A percentile compares a stretch with the other conserved stretches of the same genome.
phyloP scores from a whole-genome alignment of 192 early-diverging fungal genomes.

The Coemansia biformis region DNA sequence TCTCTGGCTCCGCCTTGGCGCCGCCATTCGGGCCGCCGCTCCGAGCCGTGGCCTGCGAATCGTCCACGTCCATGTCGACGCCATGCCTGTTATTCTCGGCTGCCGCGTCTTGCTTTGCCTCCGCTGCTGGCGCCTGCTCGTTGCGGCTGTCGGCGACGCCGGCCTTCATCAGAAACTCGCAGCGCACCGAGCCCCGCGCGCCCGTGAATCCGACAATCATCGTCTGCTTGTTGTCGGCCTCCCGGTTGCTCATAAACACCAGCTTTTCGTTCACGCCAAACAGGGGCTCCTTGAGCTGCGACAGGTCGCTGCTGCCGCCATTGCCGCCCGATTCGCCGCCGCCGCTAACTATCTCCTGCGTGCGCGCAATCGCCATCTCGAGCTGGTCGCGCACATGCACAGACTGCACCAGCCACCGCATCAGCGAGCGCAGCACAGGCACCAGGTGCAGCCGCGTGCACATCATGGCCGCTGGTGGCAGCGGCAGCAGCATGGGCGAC shows the following conservation, averaged over 20 bases:
- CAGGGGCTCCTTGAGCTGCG: constrained; percentile 13
- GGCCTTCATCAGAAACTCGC: constrained; percentile 42
- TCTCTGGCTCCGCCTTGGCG: neutral
- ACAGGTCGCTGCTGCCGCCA: neutral
- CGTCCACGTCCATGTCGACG: constrained; percentile 13
- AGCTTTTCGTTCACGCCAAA: constrained; percentile 39
- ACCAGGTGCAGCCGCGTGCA: constrained; percentile 33
- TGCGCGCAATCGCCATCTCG: constrained; percentile 33
- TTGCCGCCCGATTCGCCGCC: no score
- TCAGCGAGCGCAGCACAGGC: constrained; percentile 35
- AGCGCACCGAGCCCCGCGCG: constrained; percentile 33
- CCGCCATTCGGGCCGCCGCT: neutral
- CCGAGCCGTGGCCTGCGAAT: neutral
- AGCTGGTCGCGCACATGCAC: constrained; percentile 43
- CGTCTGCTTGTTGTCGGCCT: constrained; percentile 10
- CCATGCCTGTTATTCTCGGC: no score
- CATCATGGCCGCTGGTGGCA: constrained; percentile 36
- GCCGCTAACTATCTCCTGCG: constrained; percentile 20
- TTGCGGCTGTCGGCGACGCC: constrained; percentile 6
- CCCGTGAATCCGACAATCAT: constrained; percentile 50
- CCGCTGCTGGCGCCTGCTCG: neutral
- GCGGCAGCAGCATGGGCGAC: constrained; percentile 26
- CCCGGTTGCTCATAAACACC: constrained; percentile 19
- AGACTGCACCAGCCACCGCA: constrained; percentile 42
- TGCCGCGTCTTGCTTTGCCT: neutral